phyloP scores from a whole-genome alignment of 2,329 filamentous ascomycete species.

The Pseudogymnoascus pannorum region DNA sequence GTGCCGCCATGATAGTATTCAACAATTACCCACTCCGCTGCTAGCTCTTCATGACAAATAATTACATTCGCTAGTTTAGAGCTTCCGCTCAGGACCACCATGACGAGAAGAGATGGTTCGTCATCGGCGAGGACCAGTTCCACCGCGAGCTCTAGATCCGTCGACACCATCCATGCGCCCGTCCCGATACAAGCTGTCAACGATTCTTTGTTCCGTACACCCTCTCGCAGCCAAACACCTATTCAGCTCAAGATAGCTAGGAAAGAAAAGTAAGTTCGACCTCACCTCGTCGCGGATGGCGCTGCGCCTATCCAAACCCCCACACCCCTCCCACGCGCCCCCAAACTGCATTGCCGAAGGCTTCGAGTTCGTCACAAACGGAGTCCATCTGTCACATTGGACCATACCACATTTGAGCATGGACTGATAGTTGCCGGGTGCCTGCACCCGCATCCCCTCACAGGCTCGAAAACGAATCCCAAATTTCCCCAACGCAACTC shows the following conservation, averaged over 20 bases:
- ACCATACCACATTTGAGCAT: neutral
- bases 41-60: conserved; percentile 5
- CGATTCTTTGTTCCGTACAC: conserved; percentile 23
- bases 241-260: conserved; percentile 51
- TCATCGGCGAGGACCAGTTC: conserved; percentile 39
- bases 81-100: neutral
- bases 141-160: conserved; percentile 57
- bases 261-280: conserved; percentile 32
- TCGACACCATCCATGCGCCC: conserved; percentile 51
- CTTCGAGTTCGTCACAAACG: conserved; percentile 20
- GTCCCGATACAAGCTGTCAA: conserved; percentile 13
- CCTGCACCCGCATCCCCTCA: conserved; percentile 23
- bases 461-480: conserved; percentile 27
- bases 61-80: neutral
- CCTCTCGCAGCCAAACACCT: conserved; percentile 28
- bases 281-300: conserved; percentile 40
- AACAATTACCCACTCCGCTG: neutral
- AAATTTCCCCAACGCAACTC: conserved; percentile 27
- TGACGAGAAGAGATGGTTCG: conserved; percentile 3
- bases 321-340: neutral
- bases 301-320: too few species aligned
- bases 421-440: conserved; percentile 26
- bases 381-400: neutral
- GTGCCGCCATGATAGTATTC: neutral
- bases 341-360: conserved; percentile 17